phyloP scores from a whole-genome alignment of 306 rosid genomes.

The Delonix regia region DNA sequence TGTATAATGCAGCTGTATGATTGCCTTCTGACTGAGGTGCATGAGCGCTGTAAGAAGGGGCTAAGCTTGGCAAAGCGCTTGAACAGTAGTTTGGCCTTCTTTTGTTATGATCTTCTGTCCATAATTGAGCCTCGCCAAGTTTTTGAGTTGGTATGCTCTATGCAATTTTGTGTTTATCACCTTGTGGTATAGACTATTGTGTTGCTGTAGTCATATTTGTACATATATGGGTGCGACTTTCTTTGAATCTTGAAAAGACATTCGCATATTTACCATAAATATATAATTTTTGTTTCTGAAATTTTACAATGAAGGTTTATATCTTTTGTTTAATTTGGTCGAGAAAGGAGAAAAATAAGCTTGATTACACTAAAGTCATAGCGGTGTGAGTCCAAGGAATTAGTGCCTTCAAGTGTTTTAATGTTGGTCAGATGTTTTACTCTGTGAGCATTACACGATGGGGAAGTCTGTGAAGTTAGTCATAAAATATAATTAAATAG shows the following conservation, averaged over 20 bases:
- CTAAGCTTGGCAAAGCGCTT: conserved; percentile 91
- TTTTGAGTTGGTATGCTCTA: conserved; percentile 83
- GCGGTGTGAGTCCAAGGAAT: not conserved
- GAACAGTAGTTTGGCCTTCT: conserved; percentile 98
- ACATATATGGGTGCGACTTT: conserved; percentile 1
- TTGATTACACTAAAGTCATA: not conserved
- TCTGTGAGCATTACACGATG: not conserved
- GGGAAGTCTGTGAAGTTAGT: not conserved
- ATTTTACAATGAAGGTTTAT: not conserved
- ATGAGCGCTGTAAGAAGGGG: conserved; percentile 98
- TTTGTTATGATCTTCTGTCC: conserved; percentile 94
- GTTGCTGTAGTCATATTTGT: not conserved
- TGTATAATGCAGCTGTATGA: conserved; percentile 98
- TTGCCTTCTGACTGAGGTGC: conserved; percentile 98
- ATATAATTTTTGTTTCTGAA: not conserved
- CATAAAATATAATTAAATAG: not conserved
- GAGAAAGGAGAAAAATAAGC: not conserved
- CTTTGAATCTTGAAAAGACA: not conserved
- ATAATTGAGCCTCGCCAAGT: conserved; percentile 98
- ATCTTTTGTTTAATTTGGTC: not conserved
- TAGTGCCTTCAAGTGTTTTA: not conserved
- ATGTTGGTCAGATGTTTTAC: not conserved
- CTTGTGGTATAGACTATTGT: conserved; percentile 13
- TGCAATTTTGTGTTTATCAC: conserved; percentile 21
- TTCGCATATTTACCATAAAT: conserved; percentile 18